Base-by-base conservation (phyloP, 2,329 filamentous ascomycete genomes). In the Trichoderma arundinaceum region DNA sequence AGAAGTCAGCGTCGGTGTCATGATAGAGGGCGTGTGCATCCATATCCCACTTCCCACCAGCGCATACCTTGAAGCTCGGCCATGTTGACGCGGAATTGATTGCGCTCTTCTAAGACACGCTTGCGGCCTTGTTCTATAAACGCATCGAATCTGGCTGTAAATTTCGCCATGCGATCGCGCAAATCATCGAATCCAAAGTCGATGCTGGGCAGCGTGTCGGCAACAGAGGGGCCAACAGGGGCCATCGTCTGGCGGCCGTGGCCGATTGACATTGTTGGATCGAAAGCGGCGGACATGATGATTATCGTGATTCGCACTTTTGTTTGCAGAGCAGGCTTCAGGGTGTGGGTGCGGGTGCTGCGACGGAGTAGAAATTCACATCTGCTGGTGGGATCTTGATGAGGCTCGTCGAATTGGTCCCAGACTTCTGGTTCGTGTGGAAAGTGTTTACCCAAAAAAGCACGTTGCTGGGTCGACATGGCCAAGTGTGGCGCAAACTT, bases 111-210 rank as follows among this genome's bases (percentile, higher is more conserved):
- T 7, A 98, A 78, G 0, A 98, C 92, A 61, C 92, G 88, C 78
- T 96, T 96, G 57, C 94, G 86, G 0, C 94, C 93, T 69, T 92
- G 89, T 74, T 97, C 94, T 69, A 99, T 97, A 72, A 97, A 98
- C 0, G 89, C 88, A 75, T 99, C 95, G 72, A 99, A 99, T 72
- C 88, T 90, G 8, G 88, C 85, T 0, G 91, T 97, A 77, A 99
- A 99, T 69, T 91, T 92, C 62, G 90, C 86, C 95, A 99, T 98
- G 79, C 93, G 91, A 74, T 94, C 92, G 79, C 94, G 94, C 75
- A 99, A 80, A 71, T 97, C 92, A 72, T 98, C 94, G 77, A 98
- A 98, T 66, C 93, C 93, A 77, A 99, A 98, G 78, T 97, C 93
- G 77, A 96, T 91, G 76, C 86, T 92, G 41, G 95, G 95, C 8